Base-by-base conservation (phyloP, 495 filamentous ascomycete genomes). In the Rhypophila decipiens region DNA sequence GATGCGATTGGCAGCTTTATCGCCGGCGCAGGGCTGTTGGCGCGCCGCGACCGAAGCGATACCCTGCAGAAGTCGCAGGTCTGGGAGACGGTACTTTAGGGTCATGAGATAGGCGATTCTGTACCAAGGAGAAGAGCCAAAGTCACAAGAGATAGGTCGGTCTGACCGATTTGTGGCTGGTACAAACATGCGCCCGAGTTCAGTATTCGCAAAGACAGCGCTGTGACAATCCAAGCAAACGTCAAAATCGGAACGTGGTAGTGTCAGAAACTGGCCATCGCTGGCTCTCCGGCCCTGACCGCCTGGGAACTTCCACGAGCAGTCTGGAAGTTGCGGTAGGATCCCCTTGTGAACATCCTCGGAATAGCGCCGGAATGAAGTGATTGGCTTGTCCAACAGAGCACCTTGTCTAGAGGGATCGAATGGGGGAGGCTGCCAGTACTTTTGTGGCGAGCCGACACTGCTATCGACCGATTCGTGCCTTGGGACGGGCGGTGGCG, bases 101-200 rank as follows among this genome's bases (percentile, higher is more conserved):
- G 67, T 71, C 44, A 74, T 55, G 18, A 70, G 58, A 44, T 60
- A 75, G 2, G 72, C 72, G 34, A 75, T 71, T 39, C 66, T 66
- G 44, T 72, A 72, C 62, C 63, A 75, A 12, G 58, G 55, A 0
- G 69, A 69, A 13, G 63, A 48, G 1, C 70, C 72, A 47, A 74
- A 66, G 44, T 73, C 62, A 60, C 72, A 75, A 29, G 61, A 59
- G 10, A 72, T 46, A 1, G 55, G 51, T 18, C 64, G 60, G 12
- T 71, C 66, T 3, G 63, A 56, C 18, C 68, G 69, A 23, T 61
- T 49, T 10, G 63, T 60, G 2, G 53, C 58, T 0, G 60, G 53
- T 10, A 70, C 60, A 33, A 75, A 71, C 5, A 67, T 50, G 27
- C 64, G 60, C 15, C 61, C 63, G 39, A 63, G 73, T 7, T 64